A percentile compares a stretch with the other conserved stretches of the same genome.
These are phyloP conservation scores for Talaromyces borbonicus DNA, from an alignment of 495 filamentous ascomycete genomes.

Conservation along the genomic window DNA sequence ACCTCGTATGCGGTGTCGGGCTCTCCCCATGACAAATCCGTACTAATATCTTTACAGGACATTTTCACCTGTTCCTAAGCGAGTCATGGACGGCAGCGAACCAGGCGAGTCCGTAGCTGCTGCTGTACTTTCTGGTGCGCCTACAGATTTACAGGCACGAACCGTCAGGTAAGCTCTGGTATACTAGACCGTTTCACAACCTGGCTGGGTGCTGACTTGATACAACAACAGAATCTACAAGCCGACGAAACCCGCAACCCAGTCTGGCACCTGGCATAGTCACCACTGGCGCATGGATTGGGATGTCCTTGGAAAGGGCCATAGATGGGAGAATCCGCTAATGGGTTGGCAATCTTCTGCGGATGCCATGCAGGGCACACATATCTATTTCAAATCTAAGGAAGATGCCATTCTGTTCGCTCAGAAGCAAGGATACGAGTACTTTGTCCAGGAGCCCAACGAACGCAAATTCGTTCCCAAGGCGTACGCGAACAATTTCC, in stretches of 20 bases:
- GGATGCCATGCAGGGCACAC: constrained; percentile 85
- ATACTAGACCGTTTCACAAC: constrained; percentile 11
- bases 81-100: constrained; percentile 85
- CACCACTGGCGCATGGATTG: constrained; percentile 97
- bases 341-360: constrained; percentile 98
- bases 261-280: constrained; percentile 76
- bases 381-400: constrained; percentile 82
- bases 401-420: constrained; percentile 93
- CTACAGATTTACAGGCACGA: constrained; percentile 83
- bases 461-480: constrained; percentile 76
- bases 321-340: constrained; percentile 95
- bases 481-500: constrained; percentile 94
- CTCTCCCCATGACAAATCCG: constrained; percentile 15
- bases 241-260: constrained; percentile 82
- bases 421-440: constrained; percentile 98
- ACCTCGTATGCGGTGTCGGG: constrained; percentile 56
- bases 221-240: constrained; percentile 73
- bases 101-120: constrained; percentile 64
- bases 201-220: constrained; percentile 4
- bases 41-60: constrained; percentile 37
- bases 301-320: constrained; percentile 78
- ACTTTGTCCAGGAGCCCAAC: constrained; percentile 97
- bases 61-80: constrained; percentile 83
- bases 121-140: constrained; percentile 83
- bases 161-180: constrained; percentile 67